Conservation (phyloP, 2,329 filamentous ascomycete species). For the Aspergillus transmontanensis region DNA sequence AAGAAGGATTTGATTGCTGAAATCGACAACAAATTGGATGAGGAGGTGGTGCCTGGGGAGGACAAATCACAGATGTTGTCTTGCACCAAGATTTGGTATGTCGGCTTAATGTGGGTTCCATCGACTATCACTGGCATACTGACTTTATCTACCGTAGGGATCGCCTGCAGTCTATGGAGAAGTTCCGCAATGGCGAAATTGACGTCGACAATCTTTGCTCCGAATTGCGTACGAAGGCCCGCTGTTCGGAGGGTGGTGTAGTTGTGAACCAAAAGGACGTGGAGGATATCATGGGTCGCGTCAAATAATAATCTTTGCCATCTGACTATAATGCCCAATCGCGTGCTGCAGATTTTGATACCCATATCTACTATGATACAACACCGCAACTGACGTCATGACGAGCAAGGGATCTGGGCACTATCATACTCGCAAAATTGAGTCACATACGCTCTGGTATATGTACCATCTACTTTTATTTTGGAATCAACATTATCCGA, state of each 20-base stretch:
- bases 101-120: conserved; percentile 17
- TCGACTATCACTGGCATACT: conserved; percentile 33
- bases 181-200: conserved; percentile 86
- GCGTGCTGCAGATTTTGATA: conserved; percentile 23
- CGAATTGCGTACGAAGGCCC: conserved; percentile 92
- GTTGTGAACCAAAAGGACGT: conserved; percentile 90
- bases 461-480: neutral
- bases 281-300: conserved; percentile 68
- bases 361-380: conserved; percentile 23
- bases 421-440: conserved; percentile 5
- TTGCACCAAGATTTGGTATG: conserved; percentile 93
- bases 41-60: conserved; percentile 66
- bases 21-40: conserved; percentile 69
- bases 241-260: conserved; percentile 85
- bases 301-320: conserved; percentile 22
- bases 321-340: neutral
- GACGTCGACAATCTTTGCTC: conserved; percentile 92
- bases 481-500: conserved; percentile 5
- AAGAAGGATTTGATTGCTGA: conserved; percentile 75
- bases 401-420: conserved; percentile 16
- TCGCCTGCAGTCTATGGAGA: conserved; percentile 81
- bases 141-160: conserved; percentile 67
- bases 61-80: conserved; percentile 68
- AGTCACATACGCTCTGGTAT: conserved; percentile 4
- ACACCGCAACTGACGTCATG: conserved; percentile 15